These are phyloP conservation scores for Oryza meyeriana DNA, from an alignment of 176 grass and related monocot species.

Conservation along the genomic window DNA sequence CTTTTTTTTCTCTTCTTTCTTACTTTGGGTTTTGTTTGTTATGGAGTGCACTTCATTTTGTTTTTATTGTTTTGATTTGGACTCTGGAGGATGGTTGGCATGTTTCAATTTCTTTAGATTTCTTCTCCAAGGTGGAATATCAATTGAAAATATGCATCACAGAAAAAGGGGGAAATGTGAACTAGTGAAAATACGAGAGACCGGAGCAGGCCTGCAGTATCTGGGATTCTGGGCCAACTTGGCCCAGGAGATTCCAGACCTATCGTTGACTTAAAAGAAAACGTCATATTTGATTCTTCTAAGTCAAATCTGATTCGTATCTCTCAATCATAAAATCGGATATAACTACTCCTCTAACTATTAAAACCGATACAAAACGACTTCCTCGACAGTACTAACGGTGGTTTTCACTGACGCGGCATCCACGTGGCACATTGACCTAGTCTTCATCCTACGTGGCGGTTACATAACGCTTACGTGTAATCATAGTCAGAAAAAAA, in stretches of 20 bases:
- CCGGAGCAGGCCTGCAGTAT: background rate
- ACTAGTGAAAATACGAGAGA: background rate
- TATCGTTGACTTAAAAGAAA: background rate
- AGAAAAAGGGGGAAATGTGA: background rate
- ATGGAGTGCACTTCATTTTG: background rate
- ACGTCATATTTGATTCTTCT: too few relatives aligned
- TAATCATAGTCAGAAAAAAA: too few relatives aligned
- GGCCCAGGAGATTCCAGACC: background rate
- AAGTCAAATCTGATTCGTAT: too few relatives aligned
- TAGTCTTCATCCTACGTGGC: too few relatives aligned
- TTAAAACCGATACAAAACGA: too few relatives aligned
- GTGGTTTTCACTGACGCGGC: too few relatives aligned
- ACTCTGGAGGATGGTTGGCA: background rate
- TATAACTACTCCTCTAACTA: too few relatives aligned
- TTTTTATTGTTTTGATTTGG: background rate
- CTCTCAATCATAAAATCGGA: too few relatives aligned
- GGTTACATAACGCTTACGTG: too few relatives aligned
- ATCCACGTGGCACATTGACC: too few relatives aligned
- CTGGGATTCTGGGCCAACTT: background rate
- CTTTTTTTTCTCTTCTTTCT: background rate
- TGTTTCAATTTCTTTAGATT: background rate
- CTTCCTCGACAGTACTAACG: too few relatives aligned
- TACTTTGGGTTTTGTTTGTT: background rate
- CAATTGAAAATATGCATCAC: background rate
- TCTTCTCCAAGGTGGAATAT: background rate